A percentile compares a stretch with the other conserved stretches of the same genome.
Conservation (phyloP, 1,284 basidiomycete species). For the Pseudozyma flocculosa region DNA sequence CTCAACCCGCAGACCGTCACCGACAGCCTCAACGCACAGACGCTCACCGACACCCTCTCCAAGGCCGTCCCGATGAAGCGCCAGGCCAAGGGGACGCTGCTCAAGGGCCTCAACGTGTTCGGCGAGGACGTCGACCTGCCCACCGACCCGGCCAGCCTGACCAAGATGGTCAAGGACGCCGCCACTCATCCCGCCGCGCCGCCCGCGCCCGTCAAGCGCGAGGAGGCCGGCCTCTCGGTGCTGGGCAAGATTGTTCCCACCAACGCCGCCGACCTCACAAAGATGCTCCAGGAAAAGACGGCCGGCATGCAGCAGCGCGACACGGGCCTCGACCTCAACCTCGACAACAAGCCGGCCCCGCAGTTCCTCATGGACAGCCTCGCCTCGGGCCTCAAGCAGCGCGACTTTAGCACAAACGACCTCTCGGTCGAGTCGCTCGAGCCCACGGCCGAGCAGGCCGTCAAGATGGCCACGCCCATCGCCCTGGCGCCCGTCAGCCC, state of each 20-base stretch:
- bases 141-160: not conserved
- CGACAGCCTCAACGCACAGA: slow-evolving; percentile 11
- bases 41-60: slow-evolving; percentile 8
- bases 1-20: slow-evolving; percentile 18
- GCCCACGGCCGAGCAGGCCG: too few relatives aligned
- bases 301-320: not conserved
- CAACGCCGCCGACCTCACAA: not conserved
- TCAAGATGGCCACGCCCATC: not conserved
- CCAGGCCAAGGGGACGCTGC: slow-evolving; percentile 9
- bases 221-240: not conserved
- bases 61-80: slow-evolving; percentile 1
- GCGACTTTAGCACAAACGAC: not conserved
- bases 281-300: not conserved
- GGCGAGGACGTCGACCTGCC: slow-evolving; percentile 6
- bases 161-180: not conserved
- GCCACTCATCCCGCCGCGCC: too few relatives aligned
- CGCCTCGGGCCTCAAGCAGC: not conserved
- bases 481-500: not conserved
- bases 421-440: not conserved
- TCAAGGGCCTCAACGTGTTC: slow-evolving; percentile 15
- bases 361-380: not conserved
- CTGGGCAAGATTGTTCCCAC: not conserved
- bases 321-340: slow-evolving; percentile 1
- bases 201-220: not conserved
- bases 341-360: not conserved